Evolutionary conservation across 225 moss, liverwort and hornwort genomes (phyloP).

Genomic region (Takakia lepidozioides): DNA sequence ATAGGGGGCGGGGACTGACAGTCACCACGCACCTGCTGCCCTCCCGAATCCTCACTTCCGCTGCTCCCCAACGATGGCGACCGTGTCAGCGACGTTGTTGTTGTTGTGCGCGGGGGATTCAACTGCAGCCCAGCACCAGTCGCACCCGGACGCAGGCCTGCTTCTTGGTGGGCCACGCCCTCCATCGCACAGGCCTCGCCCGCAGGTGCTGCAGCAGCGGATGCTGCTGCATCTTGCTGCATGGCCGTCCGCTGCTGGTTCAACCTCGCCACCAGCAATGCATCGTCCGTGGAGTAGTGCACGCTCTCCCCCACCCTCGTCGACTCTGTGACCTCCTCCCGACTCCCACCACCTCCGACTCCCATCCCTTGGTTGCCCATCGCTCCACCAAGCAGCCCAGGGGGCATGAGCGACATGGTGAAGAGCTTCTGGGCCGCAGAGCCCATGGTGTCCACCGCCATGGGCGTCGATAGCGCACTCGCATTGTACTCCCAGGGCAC

Average conservation of each 20-base stretch:
- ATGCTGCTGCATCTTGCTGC: background rate
- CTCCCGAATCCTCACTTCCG: slow-evolving; percentile 92
- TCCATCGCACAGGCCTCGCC: no score
- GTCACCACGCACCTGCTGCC: slow-evolving; percentile 34
- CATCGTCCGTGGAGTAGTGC: slow-evolving; percentile 4
- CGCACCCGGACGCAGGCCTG: background rate
- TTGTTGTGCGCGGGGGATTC: slow-evolving; percentile 19
- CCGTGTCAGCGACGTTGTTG: slow-evolving; percentile 42
- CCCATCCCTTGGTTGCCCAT: background rate
- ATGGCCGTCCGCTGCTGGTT: background rate
- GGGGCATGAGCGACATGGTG: slow-evolving; percentile 21
- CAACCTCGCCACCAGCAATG: background rate
- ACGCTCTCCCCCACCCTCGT: background rate
- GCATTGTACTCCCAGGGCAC: slow-evolving; percentile 45
- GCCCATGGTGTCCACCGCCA: background rate
- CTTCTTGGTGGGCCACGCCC: no score
- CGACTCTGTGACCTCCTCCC: no score
- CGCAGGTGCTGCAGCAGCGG: no score
- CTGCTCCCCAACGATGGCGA: slow-evolving; percentile 89
- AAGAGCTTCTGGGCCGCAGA: slow-evolving; percentile 22
- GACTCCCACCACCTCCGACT: background rate
- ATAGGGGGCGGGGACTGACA: slow-evolving; percentile 60
- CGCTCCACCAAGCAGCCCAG: slow-evolving; percentile 5
- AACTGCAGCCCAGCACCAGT: slow-evolving; percentile 11
- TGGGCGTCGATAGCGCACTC: background rate